Conservation (phyloP, 768 basidiomycete species). For the Russula vinacea region DNA sequence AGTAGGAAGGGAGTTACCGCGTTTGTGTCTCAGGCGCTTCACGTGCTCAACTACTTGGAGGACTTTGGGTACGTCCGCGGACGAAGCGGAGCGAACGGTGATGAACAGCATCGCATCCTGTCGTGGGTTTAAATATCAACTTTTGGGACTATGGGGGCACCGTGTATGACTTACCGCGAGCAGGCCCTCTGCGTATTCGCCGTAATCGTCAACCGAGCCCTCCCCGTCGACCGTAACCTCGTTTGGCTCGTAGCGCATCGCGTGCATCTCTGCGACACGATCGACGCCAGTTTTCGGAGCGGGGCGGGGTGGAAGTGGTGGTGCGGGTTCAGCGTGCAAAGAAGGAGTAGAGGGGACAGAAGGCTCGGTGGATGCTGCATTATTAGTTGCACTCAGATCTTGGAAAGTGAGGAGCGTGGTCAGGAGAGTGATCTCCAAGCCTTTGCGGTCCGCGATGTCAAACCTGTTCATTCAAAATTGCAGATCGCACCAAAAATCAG, state of each 20-base stretch:
- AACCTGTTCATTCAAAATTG: conserved; percentile 47
- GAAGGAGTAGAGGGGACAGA: conserved; percentile 1
- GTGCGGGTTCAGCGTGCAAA: conserved; percentile 18
- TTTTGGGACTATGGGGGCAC: too few relatives aligned
- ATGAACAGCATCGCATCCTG: conserved; percentile 83
- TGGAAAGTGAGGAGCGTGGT: conserved; percentile 75
- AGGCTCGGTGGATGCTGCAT: conserved; percentile 33
- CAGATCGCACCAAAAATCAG: background rate
- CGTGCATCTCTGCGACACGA: conserved; percentile 70
- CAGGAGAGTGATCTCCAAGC: conserved; percentile 77
- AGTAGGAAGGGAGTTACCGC: conserved; percentile 43
- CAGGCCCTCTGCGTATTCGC: conserved; percentile 58
- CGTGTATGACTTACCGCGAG: conserved; percentile 48
- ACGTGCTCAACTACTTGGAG: conserved; percentile 76
- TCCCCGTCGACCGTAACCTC: conserved; percentile 70
- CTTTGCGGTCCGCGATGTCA: conserved; percentile 81
- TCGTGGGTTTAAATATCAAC: background rate
- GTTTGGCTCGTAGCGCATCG: conserved; percentile 64
- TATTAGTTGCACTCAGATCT: conserved; percentile 60
- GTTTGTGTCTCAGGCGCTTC: conserved; percentile 73
- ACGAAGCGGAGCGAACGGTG: conserved; percentile 60
- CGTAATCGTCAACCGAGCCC: conserved; percentile 63
- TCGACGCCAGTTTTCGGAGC: conserved; percentile 63
- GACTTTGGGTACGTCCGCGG: conserved; percentile 70
- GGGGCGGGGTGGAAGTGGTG: conserved; percentile 59